These are phyloP conservation scores for Rhizophora apiculata DNA, from an alignment of 345 rosid species.

Conservation along the genomic window DNA sequence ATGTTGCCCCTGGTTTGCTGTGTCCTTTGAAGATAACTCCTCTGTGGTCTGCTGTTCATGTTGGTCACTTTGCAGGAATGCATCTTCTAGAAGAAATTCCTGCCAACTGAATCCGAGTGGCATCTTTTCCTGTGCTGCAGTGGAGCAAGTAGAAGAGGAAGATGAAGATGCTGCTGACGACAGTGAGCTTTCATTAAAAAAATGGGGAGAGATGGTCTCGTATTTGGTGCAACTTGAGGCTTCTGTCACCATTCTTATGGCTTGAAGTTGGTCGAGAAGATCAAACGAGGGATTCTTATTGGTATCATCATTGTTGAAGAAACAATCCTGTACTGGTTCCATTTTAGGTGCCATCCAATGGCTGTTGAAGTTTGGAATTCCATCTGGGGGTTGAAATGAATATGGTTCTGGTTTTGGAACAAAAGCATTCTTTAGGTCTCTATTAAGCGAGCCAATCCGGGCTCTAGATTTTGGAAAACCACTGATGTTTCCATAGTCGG, in stretches of 20 bases:
- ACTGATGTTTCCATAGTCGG: constrained; percentile 80
- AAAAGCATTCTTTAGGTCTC: constrained; percentile 36
- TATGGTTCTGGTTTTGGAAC: constrained; percentile 25
- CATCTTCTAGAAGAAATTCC: constrained; percentile 75
- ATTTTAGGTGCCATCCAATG: constrained; percentile 24
- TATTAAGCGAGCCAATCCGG: constrained; percentile 45
- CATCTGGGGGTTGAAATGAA: constrained; percentile 3
- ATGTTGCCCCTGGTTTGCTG: constrained; percentile 12
- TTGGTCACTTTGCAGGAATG: constrained; percentile 21
- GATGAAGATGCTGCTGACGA: constrained; percentile 34
- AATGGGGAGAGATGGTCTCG: constrained; percentile 15
- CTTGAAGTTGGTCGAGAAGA: constrained; percentile 72
- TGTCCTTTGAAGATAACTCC: constrained; percentile 29
- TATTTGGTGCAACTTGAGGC: constrained; percentile 34
- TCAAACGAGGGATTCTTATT: constrained; percentile 35
- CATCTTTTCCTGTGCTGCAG: constrained; percentile 43
- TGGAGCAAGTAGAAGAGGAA: constrained; percentile 52
- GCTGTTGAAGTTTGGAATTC: constrained; percentile 15
- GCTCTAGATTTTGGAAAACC: constrained; percentile 44
- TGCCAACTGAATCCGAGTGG: constrained; percentile 58
- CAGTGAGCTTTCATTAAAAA: constrained; percentile 29
- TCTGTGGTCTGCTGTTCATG: constrained; percentile 26
- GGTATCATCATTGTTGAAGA: constrained; percentile 3
- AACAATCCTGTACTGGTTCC: constrained; percentile 27
- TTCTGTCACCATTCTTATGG: constrained; percentile 63